Percentiles rank a stretch among this genome's conserved stretches.
Evolutionary conservation across 1,284 basidiomycete genomes (phyloP).

Genomic region (Rhodotorula sp.): DNA sequence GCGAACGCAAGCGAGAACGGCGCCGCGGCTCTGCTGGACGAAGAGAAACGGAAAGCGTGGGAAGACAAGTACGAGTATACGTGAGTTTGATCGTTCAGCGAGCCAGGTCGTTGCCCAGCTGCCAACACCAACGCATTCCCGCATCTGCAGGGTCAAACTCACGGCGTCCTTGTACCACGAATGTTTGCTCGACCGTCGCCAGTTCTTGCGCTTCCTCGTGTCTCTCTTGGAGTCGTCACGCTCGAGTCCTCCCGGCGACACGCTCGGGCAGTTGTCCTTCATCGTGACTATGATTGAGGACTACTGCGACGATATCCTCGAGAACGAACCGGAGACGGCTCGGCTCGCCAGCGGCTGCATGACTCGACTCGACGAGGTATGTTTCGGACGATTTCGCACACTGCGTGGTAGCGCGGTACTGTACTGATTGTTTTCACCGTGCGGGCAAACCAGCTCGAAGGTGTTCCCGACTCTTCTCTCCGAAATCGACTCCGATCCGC

Average conservation of each 20-base stretch:
- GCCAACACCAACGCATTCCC: not conserved
- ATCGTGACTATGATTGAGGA: slow-evolving; percentile 73
- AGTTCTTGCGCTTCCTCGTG: slow-evolving; percentile 79
- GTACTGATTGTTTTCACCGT: not conserved
- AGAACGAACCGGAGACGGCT: slow-evolving; percentile 40
- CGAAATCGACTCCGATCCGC: not conserved
- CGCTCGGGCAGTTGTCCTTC: slow-evolving; percentile 77
- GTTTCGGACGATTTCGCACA: not conserved
- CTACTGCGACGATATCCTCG: slow-evolving; percentile 70
- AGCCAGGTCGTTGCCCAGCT: not conserved
- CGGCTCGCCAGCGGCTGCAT: slow-evolving; percentile 54
- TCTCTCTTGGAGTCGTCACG: slow-evolving; percentile 66
- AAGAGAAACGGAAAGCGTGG: slow-evolving; percentile 70
- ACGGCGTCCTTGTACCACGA: slow-evolving; percentile 75
- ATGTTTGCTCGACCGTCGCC: slow-evolving; percentile 74
- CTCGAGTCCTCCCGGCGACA: slow-evolving; percentile 57
- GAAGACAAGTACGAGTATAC: slow-evolving; percentile 75
- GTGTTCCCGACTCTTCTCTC: not conserved
- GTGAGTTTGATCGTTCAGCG: slow-evolving; percentile 51
- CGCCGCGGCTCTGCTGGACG: slow-evolving; percentile 56
- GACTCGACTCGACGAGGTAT: slow-evolving; percentile 68
- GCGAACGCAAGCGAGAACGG: not conserved
- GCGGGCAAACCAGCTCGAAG: not conserved
- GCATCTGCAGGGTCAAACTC: slow-evolving; percentile 61
- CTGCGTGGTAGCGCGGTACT: not conserved